Conservation (phyloP, 2,329 filamentous ascomycete genomes). For the Aurifilum marmelostoma region DNA sequence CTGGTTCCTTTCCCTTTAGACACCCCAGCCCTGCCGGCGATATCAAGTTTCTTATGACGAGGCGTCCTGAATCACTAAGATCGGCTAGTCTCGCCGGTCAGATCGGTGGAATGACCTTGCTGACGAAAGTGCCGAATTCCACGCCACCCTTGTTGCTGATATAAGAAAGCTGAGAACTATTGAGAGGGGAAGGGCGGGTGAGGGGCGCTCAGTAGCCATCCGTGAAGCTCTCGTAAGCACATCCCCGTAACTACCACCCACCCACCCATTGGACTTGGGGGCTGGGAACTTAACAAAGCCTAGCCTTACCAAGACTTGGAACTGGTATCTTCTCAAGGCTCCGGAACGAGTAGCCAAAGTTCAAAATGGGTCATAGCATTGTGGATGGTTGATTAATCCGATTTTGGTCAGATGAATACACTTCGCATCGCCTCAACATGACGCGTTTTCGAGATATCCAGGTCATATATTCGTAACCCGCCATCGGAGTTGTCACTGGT, state of each 20-base stretch:
- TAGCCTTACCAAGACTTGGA: too few species aligned
- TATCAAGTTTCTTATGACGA: not conserved
- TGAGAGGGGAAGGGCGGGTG: too few species aligned
- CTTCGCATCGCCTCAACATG: too few species aligned
- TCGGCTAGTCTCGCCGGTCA: not conserved
- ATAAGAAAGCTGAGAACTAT: not conserved
- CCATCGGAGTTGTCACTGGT: too few species aligned
- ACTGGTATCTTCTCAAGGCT: not conserved
- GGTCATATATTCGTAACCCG: too few species aligned
- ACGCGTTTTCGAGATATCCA: too few species aligned
- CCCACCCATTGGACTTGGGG: too few species aligned
- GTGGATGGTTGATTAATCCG: not conserved
- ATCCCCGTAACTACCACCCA: not conserved
- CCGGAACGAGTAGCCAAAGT: not conserved
- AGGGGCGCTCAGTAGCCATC: not conserved
- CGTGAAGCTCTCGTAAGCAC: not conserved
- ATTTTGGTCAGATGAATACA: not conserved
- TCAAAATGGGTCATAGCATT: not conserved
- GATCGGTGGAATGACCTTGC: not conserved
- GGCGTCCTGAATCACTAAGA: not conserved
- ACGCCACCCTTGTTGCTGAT: not conserved
- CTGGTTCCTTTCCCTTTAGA: not conserved
- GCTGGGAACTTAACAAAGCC: not conserved
- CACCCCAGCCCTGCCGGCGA: not conserved
- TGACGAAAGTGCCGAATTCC: not conserved